A percentile compares a stretch with the other conserved stretches of the same genome.
phyloP scores from a whole-genome alignment of 495 filamentous ascomycete genomes.

The Xylaria scruposa region DNA sequence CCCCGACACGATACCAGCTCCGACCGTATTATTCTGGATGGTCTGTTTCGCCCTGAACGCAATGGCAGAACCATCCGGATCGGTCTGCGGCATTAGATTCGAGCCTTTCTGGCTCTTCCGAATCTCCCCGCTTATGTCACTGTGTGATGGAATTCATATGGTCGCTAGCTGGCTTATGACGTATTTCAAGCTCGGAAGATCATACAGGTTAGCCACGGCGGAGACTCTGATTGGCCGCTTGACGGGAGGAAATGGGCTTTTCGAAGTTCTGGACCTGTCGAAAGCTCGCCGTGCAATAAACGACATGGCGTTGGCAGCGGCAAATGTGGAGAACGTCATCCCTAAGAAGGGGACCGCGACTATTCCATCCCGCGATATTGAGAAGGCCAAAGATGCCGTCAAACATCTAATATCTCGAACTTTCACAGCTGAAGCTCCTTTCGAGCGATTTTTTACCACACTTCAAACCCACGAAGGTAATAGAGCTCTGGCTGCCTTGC shows the following conservation, averaged over 20 bases:
- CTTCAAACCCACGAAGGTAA: background rate
- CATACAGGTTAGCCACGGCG: background rate
- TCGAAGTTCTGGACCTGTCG: background rate
- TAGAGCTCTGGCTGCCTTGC: background rate
- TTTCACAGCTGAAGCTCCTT: background rate
- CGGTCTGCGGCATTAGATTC: background rate
- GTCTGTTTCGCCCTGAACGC: background rate
- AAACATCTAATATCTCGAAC: background rate
- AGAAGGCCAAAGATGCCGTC: background rate
- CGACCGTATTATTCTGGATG: constrained; percentile 1
- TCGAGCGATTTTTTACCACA: background rate
- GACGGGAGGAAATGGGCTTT: background rate
- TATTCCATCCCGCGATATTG: background rate
- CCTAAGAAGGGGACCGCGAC: background rate
- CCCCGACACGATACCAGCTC: background rate
- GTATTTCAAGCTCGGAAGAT: background rate
- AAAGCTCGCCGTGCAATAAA: background rate
- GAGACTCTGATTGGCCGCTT: background rate
- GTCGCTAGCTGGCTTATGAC: background rate
- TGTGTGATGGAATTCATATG: background rate
- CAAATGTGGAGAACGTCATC: background rate
- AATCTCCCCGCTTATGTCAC: background rate
- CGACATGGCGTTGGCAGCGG: background rate
- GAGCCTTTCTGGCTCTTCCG: background rate
- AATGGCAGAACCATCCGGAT: constrained; percentile 6